phyloP scores from a whole-genome alignment of 495 filamentous ascomycete species.

The Annulohypoxylon stygium region DNA sequence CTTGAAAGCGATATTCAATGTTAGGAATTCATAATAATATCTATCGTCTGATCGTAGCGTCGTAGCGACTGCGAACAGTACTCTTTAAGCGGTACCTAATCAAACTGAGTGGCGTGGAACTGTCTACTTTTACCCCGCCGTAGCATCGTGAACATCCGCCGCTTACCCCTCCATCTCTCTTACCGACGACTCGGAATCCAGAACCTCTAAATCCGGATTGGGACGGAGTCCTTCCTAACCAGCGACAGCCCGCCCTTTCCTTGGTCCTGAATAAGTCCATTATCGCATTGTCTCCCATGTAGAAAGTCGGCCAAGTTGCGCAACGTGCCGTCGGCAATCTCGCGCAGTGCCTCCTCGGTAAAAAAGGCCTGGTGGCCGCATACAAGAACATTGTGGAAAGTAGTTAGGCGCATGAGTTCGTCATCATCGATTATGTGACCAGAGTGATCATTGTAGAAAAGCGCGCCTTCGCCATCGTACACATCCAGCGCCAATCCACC shows the following conservation, averaged over 20 bases:
- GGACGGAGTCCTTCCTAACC: conserved; percentile 38
- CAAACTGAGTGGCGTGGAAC: neutral
- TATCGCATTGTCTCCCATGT: conserved; percentile 50
- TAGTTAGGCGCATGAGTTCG: conserved; percentile 74
- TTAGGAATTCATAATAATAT: neutral
- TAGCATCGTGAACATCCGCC: neutral
- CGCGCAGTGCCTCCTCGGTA: conserved; percentile 72
- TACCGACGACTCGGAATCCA: conserved; percentile 13
- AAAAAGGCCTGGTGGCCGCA: conserved; percentile 80
- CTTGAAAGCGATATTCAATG: neutral
- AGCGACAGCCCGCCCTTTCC: conserved; percentile 20
- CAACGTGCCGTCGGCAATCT: conserved; percentile 74
- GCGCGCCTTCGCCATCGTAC: conserved; percentile 66
- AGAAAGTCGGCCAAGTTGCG: conserved; percentile 63
- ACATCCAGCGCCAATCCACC: conserved; percentile 70
- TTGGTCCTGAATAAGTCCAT: conserved; percentile 52
- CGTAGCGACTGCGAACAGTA: neutral
- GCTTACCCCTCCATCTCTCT: neutral
- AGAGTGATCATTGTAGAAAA: conserved; percentile 76
- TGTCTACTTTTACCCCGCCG: neutral
- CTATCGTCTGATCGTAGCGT: neutral
- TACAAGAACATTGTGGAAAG: conserved; percentile 77
- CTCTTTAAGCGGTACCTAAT: neutral
- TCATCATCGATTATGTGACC: conserved; percentile 78
- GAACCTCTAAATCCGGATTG: conserved; percentile 45